These are phyloP conservation scores for Chlorella sorokiniana DNA, from an alignment of 139 green algal genomes.

Conservation along the genomic window DNA sequence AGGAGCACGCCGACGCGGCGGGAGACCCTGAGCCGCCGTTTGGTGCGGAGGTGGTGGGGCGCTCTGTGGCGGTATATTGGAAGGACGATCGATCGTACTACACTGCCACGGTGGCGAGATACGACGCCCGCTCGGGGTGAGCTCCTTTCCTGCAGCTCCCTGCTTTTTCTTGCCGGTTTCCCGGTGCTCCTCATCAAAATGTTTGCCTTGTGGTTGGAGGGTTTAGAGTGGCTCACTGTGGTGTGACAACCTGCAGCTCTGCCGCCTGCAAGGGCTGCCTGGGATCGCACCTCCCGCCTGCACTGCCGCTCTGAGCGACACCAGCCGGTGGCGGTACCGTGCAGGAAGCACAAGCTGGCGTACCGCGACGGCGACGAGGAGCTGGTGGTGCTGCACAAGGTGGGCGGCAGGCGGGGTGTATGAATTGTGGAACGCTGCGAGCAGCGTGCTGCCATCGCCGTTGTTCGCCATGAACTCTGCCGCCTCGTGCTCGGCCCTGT, in stretches of 20 bases:
- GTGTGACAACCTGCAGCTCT: too few relatives aligned
- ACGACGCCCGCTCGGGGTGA: conserved; percentile 2
- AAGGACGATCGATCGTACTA: conserved; percentile 41
- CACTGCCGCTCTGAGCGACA: too few relatives aligned
- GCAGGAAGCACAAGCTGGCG: conserved; percentile 20
- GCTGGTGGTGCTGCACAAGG: conserved; percentile 12
- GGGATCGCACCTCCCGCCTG: too few relatives aligned
- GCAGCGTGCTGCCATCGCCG: background rate
- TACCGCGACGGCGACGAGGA: conserved; percentile 31
- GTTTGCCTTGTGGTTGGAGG: too few relatives aligned
- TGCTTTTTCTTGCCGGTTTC: too few relatives aligned
- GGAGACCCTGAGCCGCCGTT: background rate
- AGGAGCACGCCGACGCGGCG: background rate
- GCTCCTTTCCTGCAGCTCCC: background rate
- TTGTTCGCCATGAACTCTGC: background rate
- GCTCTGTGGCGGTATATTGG: conserved; percentile 33
- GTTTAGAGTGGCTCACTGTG: too few relatives aligned
- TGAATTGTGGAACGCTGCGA: background rate
- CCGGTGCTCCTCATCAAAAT: too few relatives aligned
- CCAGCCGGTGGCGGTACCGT: too few relatives aligned
- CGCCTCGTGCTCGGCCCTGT: background rate
- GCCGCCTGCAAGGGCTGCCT: background rate
- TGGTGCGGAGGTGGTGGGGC: conserved; percentile 18
- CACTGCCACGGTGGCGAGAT: background rate
- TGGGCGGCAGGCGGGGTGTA: background rate